phyloP scores from a whole-genome alignment of 192 early-diverging fungal species.

The Gryganskiella cystojenkinii region DNA sequence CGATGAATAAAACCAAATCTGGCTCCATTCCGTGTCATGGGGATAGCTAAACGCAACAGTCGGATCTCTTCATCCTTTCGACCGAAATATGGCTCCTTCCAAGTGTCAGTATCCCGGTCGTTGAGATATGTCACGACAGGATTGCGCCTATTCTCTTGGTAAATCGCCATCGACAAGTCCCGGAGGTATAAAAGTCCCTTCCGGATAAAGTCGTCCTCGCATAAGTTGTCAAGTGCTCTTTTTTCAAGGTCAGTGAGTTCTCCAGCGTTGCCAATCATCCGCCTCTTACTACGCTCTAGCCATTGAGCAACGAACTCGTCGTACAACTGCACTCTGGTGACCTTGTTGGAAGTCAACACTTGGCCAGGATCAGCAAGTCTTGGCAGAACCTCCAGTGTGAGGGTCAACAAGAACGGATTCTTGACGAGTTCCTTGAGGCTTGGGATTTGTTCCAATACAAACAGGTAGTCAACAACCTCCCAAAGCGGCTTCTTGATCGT shows the following conservation, averaged over 20 bases:
- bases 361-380: neutral
- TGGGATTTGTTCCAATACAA: neutral
- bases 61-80: neutral
- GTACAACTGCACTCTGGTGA: neutral
- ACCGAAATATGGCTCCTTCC: neutral
- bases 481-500: neutral
- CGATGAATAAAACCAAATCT: slow-evolving; percentile 4
- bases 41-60: neutral
- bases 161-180: neutral
- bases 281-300: neutral
- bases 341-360: neutral
- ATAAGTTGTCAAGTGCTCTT: neutral
- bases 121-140: neutral
- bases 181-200: neutral
- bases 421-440: neutral
- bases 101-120: neutral
- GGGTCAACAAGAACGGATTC: neutral
- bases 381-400: neutral
- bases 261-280: neutral
- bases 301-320: slow-evolving; percentile 1
- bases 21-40: neutral
- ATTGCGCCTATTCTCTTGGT: neutral
- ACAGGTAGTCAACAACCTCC: neutral
- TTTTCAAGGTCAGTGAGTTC: neutral
- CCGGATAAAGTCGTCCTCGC: neutral